phyloP scores from a whole-genome alignment of 169 alveolate genomes.

The Plasmodium cynomolgi region DNA sequence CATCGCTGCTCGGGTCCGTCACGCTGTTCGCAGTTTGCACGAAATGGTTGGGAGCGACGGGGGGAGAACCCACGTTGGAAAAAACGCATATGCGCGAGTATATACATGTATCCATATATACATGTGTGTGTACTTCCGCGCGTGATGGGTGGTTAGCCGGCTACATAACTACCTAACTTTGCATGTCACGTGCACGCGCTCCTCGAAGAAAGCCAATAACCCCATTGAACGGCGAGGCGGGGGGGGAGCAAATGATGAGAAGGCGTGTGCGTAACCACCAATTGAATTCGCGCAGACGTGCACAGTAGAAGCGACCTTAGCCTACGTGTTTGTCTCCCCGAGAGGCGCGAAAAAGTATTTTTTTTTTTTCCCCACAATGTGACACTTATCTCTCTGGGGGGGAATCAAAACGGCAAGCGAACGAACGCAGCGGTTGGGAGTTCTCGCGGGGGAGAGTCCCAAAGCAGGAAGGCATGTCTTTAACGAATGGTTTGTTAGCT shows the following conservation, averaged over 20 bases:
- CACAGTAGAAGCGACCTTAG: background rate
- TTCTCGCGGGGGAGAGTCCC: background rate
- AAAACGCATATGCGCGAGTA: background rate
- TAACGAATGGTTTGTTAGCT: background rate
- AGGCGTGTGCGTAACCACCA: background rate
- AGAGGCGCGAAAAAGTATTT: background rate
- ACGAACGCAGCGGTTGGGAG: background rate
- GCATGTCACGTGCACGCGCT: background rate
- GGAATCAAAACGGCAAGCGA: background rate
- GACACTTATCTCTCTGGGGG: background rate
- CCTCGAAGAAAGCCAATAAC: background rate
- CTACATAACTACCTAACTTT: background rate
- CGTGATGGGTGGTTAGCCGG: background rate
- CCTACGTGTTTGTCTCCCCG: background rate
- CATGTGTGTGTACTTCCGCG: background rate
- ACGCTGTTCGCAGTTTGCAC: background rate
- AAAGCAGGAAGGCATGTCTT: background rate
- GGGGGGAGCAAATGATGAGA: background rate
- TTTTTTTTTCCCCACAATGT: background rate
- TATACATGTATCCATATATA: background rate
- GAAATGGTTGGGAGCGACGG: background rate
- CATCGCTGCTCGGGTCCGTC: background rate
- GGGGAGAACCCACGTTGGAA: background rate
- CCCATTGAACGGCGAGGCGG: background rate
- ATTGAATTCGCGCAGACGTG: background rate